A percentile compares a stretch with the other conserved stretches of the same genome.
These are phyloP conservation scores for Pseudogymnoascus sp. DNA, from an alignment of 2,329 filamentous ascomycete genomes.

Conservation along the genomic window DNA sequence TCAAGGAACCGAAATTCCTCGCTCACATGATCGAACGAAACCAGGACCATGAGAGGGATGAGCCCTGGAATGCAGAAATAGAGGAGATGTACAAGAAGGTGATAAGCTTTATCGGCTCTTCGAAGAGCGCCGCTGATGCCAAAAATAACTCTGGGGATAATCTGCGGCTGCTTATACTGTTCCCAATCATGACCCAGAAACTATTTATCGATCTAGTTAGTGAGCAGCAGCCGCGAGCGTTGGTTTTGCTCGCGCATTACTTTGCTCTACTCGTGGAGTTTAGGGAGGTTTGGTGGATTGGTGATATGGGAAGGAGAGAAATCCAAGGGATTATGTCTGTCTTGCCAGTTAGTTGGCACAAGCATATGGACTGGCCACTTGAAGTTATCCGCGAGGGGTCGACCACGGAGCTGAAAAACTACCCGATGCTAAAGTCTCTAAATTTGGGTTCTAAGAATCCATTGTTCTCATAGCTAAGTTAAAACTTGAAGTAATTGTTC, in stretches of 20 bases:
- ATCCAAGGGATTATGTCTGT: slow-evolving; percentile 14
- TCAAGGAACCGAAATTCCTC: background rate
- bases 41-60: slow-evolving; percentile 12
- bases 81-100: slow-evolving; percentile 16
- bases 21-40: slow-evolving; percentile 12
- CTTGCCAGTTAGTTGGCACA: slow-evolving; percentile 14
- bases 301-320: slow-evolving; percentile 20
- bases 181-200: slow-evolving; percentile 14
- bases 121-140: slow-evolving; percentile 12
- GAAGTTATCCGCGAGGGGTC: slow-evolving; percentile 12
- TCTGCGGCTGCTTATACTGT: slow-evolving; percentile 14
- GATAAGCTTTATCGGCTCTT: slow-evolving; percentile 15
- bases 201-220: slow-evolving; percentile 16
- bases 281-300: slow-evolving; percentile 30
- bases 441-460: background rate
- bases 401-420: background rate
- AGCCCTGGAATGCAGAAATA: slow-evolving; percentile 17
- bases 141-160: slow-evolving; percentile 10
- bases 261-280: slow-evolving; percentile 27
- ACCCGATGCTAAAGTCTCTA: background rate
- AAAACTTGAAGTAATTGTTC: background rate
- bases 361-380: slow-evolving; percentile 16
- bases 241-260: slow-evolving; percentile 27
- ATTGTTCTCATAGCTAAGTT: background rate
- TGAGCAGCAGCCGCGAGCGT: slow-evolving; percentile 15